These are phyloP conservation scores for Primulina huaijiensis DNA, from an alignment of 257 asterid genomes.

Conservation along the genomic window DNA sequence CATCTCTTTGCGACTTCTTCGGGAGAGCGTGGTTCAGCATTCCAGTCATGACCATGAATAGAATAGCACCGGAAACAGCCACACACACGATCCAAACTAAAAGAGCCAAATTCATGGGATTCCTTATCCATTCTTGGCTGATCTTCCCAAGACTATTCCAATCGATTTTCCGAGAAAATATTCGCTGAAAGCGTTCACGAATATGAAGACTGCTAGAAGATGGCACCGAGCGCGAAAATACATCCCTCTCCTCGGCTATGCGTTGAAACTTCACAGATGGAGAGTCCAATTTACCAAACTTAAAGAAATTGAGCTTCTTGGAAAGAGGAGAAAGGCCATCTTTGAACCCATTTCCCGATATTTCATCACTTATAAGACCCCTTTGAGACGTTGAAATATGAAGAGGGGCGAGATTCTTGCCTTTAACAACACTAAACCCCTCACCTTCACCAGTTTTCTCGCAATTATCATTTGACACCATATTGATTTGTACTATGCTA, in stretches of 20 bases:
- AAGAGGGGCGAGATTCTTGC: constrained; percentile 35
- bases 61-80: constrained; percentile 84
- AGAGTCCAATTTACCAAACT: constrained; percentile 56
- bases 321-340: constrained; percentile 35
- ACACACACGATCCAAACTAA: constrained; percentile 64
- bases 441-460: constrained; percentile 38
- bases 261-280: constrained; percentile 65
- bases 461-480: constrained; percentile 52
- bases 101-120: constrained; percentile 74
- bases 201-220: constrained; percentile 68
- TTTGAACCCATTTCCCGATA: constrained; percentile 27
- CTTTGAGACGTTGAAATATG: constrained; percentile 57
- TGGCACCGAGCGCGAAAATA: constrained; percentile 68
- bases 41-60: constrained; percentile 85
- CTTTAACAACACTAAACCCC: constrained; percentile 33
- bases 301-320: constrained; percentile 43
- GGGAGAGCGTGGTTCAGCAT: constrained; percentile 76
- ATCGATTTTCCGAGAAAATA: constrained; percentile 59
- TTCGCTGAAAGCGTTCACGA: constrained; percentile 61
- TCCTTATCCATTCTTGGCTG: constrained; percentile 68
- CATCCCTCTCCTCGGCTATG: constrained; percentile 60
- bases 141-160: constrained; percentile 48
- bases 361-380: constrained; percentile 46
- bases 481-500: constrained; percentile 21
- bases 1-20: constrained; percentile 62